Percentiles rank a stretch among this genome's conserved stretches.
Conservation (phyloP, 1,284 basidiomycete genomes). For the Trichosporon sp. region DNA sequence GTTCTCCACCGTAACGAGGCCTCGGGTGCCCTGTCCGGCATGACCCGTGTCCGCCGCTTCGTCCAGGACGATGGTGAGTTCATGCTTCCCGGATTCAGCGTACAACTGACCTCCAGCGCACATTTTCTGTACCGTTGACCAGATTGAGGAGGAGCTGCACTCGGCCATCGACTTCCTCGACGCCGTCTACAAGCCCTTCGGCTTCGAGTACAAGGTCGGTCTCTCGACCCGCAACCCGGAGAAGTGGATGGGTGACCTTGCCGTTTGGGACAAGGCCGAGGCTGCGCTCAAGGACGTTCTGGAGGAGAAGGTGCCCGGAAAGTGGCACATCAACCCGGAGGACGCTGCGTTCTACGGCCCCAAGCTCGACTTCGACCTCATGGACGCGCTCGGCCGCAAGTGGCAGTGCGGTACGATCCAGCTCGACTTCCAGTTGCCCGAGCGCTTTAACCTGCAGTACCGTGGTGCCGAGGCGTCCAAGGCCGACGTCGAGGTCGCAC, state of each 20-base stretch:
- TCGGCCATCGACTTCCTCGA: conserved; percentile 92
- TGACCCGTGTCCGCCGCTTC: conserved; percentile 91
- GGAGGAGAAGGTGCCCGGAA: conserved; percentile 79
- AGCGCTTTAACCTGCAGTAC: conserved; percentile 93
- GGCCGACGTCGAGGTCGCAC: conserved; percentile 39
- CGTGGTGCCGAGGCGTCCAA: conserved; percentile 58
- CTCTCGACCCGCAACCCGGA: conserved; percentile 90
- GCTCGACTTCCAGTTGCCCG: conserved; percentile 98
- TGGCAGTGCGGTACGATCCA: conserved; percentile 97
- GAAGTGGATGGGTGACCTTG: conserved; percentile 84
- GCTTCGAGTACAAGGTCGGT: conserved; percentile 93
- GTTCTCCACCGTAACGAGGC: conserved; percentile 97
- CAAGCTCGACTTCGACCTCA: conserved; percentile 93
- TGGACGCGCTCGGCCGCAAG: conserved; percentile 83
- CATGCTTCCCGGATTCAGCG: not conserved
- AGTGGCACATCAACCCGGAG: conserved; percentile 91
- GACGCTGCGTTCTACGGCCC: conserved; percentile 97
- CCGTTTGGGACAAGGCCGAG: conserved; percentile 88
- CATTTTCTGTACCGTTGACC: conserved; percentile 90
- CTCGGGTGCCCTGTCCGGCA: conserved; percentile 84
- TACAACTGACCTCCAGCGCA: conserved; percentile 36
- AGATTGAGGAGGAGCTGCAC: conserved; percentile 85
- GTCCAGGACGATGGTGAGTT: conserved; percentile 81
- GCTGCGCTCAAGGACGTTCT: conserved; percentile 75
- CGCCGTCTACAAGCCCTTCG: conserved; percentile 91